Conservation (phyloP, 345 rosid genomes). For the Excoecaria agallocha region DNA sequence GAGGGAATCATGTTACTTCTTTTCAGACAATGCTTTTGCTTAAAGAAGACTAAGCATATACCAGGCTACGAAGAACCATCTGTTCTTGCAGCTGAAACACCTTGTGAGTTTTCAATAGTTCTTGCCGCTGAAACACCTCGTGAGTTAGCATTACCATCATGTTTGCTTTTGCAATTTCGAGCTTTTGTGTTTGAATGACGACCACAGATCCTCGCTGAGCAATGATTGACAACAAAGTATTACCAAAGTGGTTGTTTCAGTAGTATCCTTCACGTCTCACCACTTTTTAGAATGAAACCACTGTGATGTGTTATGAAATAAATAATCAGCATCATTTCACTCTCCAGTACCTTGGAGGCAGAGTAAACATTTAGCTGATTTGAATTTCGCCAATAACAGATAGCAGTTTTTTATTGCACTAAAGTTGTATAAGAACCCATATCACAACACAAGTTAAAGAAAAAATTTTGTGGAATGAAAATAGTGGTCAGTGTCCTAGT, state of each 20-base stretch:
- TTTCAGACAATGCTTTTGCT: slow-evolving; percentile 45
- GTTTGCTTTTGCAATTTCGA: slow-evolving; percentile 1
- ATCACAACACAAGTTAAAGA: not conserved
- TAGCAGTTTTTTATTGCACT: not conserved
- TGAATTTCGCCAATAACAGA: not conserved
- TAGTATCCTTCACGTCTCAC: too few species aligned
- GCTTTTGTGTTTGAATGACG: not conserved
- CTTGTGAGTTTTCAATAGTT: slow-evolving; percentile 45
- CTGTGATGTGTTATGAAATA: not conserved
- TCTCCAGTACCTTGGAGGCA: not conserved
- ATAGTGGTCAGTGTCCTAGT: not conserved
- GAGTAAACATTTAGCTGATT: not conserved
- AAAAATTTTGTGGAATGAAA: not conserved
- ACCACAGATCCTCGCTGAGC: not conserved
- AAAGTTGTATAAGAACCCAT: too few species aligned
- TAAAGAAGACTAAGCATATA: slow-evolving; percentile 32
- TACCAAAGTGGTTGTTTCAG: not conserved
- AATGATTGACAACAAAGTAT: not conserved
- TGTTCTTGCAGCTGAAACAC: slow-evolving; percentile 71
- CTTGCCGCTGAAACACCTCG: not conserved
- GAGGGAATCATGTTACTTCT: slow-evolving; percentile 9
- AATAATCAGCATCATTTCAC: not conserved
- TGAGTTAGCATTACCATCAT: not conserved
- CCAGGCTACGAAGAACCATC: slow-evolving; percentile 67
- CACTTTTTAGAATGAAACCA: not conserved